A percentile compares a stretch with the other conserved stretches of the same genome.
phyloP scores from a whole-genome alignment of 83 land plant species.

The Thuja plicata region DNA sequence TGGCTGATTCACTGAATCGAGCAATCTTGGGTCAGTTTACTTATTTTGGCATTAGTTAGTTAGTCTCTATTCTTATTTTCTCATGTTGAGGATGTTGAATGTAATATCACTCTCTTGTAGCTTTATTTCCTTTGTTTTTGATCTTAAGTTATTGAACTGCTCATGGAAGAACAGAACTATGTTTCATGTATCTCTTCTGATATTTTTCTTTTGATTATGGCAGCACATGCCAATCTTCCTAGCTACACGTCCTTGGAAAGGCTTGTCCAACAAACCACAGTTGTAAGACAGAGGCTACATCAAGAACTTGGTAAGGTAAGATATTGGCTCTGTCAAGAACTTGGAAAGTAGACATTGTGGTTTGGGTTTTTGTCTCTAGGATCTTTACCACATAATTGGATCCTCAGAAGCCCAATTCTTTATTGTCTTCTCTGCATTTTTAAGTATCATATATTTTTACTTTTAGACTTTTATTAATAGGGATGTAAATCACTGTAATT shows the following conservation, averaged over 20 bases:
- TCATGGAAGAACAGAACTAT: background rate
- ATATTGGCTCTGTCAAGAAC: background rate
- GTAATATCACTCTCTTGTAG: background rate
- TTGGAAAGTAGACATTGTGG: background rate
- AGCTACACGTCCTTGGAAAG: conserved; percentile 89
- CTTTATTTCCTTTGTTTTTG: background rate
- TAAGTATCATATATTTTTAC: background rate
- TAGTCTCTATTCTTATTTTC: background rate
- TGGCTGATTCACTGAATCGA: conserved; percentile 79
- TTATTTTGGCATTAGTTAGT: conserved; percentile 11
- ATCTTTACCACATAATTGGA: background rate
- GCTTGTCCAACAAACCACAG: conserved; percentile 79
- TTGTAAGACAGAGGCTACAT: conserved; percentile 68
- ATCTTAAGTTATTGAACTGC: background rate
- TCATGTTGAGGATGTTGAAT: background rate
- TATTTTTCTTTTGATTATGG: conserved; percentile 9
- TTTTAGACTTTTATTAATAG: background rate
- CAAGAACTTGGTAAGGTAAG: conserved; percentile 90
- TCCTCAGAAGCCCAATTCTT: background rate
- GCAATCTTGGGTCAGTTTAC: conserved; percentile 72
- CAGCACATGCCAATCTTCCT: conserved; percentile 79
- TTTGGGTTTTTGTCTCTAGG: background rate
- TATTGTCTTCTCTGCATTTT: background rate
- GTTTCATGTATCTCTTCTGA: background rate
- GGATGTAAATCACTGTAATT: background rate